Conservation (phyloP, 176 grass and related monocot genomes). For the Canna indica region DNA sequence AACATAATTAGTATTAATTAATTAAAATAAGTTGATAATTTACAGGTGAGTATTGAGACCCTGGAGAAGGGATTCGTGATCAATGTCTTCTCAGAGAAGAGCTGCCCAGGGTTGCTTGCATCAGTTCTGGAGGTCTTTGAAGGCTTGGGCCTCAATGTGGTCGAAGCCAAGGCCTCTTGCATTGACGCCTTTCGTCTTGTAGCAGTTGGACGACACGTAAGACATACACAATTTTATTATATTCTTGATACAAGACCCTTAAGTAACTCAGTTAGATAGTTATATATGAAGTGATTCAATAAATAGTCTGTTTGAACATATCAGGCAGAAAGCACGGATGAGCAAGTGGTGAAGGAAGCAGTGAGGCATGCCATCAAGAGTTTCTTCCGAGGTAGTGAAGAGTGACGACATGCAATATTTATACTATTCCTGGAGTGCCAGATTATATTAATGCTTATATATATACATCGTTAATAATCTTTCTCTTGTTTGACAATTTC, state of each 20-base stretch:
- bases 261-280: too few species aligned
- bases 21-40: too few species aligned
- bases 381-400: background rate
- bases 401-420: too few species aligned
- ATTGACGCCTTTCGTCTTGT: conserved; percentile 3
- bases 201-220: conserved; percentile 11
- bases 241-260: too few species aligned
- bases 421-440: too few species aligned
- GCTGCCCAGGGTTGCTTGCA: background rate
- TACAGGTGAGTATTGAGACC: conserved; percentile 9
- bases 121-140: conserved; percentile 9
- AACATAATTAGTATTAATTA: too few species aligned
- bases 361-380: background rate
- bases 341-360: background rate
- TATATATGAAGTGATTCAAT: too few species aligned
- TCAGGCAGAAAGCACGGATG: background rate
- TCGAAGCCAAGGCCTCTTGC: conserved; percentile 6
- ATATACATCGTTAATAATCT: too few species aligned
- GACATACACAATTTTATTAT: too few species aligned
- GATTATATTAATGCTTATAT: too few species aligned
- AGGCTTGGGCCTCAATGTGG: conserved; percentile 1
- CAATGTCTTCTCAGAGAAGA: background rate
- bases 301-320: too few species aligned
- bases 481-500: too few species aligned
- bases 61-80: conserved; percentile 1